Conservation (phyloP, 257 asterid genomes). For the Ophiorrhiza pumila region DNA sequence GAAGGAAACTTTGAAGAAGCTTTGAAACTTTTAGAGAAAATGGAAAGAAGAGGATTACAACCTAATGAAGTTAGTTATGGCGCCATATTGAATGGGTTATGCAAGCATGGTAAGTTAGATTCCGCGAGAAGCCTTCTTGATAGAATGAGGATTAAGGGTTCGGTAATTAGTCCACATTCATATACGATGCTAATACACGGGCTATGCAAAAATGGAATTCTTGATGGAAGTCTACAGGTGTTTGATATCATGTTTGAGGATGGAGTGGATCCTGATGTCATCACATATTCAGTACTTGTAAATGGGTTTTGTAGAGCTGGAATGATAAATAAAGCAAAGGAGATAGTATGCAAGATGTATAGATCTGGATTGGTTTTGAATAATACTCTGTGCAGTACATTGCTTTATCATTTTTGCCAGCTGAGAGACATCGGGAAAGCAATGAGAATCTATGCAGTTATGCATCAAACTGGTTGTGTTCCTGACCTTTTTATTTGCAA, state of each 20-base stretch:
- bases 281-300: conserved; percentile 76
- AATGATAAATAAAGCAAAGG: conserved; percentile 44
- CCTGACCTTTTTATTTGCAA: conserved; percentile 54
- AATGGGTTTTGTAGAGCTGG: conserved; percentile 78
- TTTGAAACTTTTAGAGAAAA: conserved; percentile 50
- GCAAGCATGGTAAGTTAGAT: conserved; percentile 61
- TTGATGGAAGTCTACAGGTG: conserved; percentile 45
- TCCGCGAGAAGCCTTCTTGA: conserved; percentile 52
- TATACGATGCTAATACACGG: conserved; percentile 73
- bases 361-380: conserved; percentile 56
- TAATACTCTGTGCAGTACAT: conserved; percentile 47
- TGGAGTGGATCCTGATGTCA: conserved; percentile 51
- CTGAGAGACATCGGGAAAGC: conserved; percentile 51
- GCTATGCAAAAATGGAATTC: conserved; percentile 48
- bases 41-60: conserved; percentile 52
- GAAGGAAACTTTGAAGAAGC: conserved; percentile 60
- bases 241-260: conserved; percentile 49
- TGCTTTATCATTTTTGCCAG: conserved; percentile 64
- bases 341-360: conserved; percentile 57
- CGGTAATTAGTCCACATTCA: conserved; percentile 39
- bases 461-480: conserved; percentile 48
- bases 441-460: conserved; percentile 40
- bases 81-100: conserved; percentile 70
- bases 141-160: conserved; percentile 47
- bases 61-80: conserved; percentile 80